Percentiles rank a stretch among this genome's conserved stretches.
phyloP scores from a whole-genome alignment of 1,284 basidiomycete genomes.

The Pseudozyma thailandica region DNA sequence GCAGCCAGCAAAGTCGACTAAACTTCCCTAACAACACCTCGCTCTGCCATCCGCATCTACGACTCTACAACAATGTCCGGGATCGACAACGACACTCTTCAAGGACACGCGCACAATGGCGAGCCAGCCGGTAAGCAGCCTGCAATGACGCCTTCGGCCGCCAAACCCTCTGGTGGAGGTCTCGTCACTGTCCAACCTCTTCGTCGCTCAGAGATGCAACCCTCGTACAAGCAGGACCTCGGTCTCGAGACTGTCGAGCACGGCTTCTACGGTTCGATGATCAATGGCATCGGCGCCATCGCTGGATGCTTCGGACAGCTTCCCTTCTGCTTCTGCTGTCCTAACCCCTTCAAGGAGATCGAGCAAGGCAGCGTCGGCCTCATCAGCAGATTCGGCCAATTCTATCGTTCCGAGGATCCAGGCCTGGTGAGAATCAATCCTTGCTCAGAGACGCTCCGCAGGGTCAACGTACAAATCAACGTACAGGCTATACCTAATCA shows the following conservation, averaged over 20 bases:
- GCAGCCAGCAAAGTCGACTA: no score
- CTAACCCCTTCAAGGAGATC: conserved; percentile 76
- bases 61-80: conserved; percentile 35
- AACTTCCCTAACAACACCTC: no score
- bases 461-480: conserved; percentile 90
- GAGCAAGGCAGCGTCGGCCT: conserved; percentile 90
- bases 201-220: conserved; percentile 74
- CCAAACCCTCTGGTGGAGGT: conserved; percentile 17
- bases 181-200: conserved; percentile 77
- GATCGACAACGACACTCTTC: conserved; percentile 19
- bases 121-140: conserved; percentile 17
- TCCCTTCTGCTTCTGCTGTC: conserved; percentile 77
- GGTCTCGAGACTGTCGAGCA: conserved; percentile 48
- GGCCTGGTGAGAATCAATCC: conserved; percentile 92
- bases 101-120: conserved; percentile 12
- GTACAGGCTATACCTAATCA: conserved; percentile 86
- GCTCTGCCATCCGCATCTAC: no score
- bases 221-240: conserved; percentile 57
- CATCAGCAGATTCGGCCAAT: conserved; percentile 87
- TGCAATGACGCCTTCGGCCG: neutral
- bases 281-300: conserved; percentile 53
- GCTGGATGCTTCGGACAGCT: conserved; percentile 75
- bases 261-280: conserved; percentile 58
- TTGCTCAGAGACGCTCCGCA: conserved; percentile 78
- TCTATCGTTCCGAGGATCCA: conserved; percentile 93